Percentiles rank a stretch among this genome's conserved stretches.
Evolutionary conservation across 257 asterid genomes (phyloP).

Genomic region (Nyctanthes arbortristis): DNA sequence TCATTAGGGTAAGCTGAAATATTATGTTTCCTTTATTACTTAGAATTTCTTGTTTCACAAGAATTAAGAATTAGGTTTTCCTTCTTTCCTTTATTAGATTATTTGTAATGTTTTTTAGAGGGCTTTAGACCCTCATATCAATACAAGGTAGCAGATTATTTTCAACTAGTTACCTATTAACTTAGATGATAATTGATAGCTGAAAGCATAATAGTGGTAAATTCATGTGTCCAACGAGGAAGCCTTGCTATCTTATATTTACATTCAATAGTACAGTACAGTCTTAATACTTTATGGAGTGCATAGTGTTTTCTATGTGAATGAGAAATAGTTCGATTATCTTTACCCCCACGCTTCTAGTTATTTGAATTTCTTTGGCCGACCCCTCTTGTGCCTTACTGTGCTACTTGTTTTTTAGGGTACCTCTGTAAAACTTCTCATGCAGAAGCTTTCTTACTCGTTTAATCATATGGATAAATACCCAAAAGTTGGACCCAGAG

Average conservation of each 20-base stretch:
- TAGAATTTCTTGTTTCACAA: no score
- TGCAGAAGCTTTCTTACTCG: not conserved
- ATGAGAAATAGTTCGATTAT: not conserved
- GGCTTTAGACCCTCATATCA: no score
- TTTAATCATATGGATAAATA: not conserved
- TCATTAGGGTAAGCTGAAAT: no score
- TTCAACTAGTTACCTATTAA: no score
- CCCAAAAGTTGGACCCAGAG: not conserved
- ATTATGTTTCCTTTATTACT: no score
- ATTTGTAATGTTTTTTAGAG: no score
- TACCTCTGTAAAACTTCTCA: not conserved
- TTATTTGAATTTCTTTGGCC: not conserved
- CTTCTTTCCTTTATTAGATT: no score
- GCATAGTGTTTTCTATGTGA: not conserved
- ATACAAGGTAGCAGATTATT: no score
- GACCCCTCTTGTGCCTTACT: not conserved
- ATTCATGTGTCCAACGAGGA: not conserved
- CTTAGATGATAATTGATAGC: no score
- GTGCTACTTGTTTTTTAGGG: not conserved
- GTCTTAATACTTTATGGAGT: not conserved
- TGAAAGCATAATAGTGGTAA: not conserved
- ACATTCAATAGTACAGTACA: not conserved
- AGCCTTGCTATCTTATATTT: not conserved
- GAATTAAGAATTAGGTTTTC: no score
- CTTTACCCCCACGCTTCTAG: not conserved